Evolutionary conservation across 1,139 yeast genomes (phyloP), one percentile per base, ranked within the genome.

Genomic region (Kodamaea alishanica): DNA sequence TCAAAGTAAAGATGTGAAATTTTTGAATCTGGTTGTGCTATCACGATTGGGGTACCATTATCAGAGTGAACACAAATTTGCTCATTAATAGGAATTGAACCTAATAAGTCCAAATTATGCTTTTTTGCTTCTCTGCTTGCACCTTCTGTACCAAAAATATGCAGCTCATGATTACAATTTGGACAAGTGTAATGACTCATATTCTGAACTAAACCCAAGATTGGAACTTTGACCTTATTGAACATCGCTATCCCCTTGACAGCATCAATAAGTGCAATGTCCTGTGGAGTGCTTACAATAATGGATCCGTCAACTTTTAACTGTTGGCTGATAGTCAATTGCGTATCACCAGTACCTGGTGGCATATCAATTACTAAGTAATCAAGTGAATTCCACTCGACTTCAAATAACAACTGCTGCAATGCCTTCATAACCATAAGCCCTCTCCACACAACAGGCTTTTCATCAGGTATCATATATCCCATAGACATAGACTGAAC

Each of bases 331-430:
- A 88, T 71, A 0, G 95, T 84, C 41, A 87, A 67, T 52, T 87
- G 96, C 1, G 88, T 84, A 54, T 87, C 96, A 8, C 96, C 96
- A 0, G 96, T 87, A 4, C 96, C 96, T 0, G 96, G 96, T 1
- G 96, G 96, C 86, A 87, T 77, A 51, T 87, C 96, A 11, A 87
- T 67, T 1, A 87, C 81, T 38, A 87, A 65, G 24, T 79, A 73
- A 56, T 87, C 96, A 37, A 86, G 59, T n/a, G 65, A 58, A 6
- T 77, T 73, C 96, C 96, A 87, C 38, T 80, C 75, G 1, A 87
- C 95, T 40, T 87, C 95, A 50, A 84, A 86, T 15, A 87, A 58
- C 12, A 87, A 67, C 54, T 87, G 96, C 49, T 87, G 89, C 24
- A 87, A 60, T 0, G 95, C 96, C 56, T 87, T 87, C 79, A 85